Base-by-base conservation (phyloP, 1,284 basidiomycete species). In the Cryptococcus sp. region DNA sequence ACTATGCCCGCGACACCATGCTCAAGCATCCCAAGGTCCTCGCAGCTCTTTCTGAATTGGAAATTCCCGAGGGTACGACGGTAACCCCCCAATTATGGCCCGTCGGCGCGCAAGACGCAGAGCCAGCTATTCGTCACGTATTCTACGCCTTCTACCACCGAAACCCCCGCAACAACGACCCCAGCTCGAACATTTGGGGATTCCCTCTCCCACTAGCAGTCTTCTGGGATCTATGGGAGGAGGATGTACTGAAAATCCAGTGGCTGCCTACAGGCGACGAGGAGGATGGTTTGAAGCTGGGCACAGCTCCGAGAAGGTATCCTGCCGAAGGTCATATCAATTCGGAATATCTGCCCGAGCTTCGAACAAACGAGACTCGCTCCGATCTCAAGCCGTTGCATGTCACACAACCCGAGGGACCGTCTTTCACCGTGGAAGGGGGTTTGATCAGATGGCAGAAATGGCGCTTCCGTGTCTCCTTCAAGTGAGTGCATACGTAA, bases 401-500 rank as follows among this genome's bases (percentile, higher is more conserved):
- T 70, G 81, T 96, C 65, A 75, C 89, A 1, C 93, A 96, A 77
- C 93, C 93, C 3, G 89, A 95, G 64, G 93, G 93, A 47, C 91
- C 94, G 19, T 89, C 87, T 66, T 95, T 93, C 83, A 88, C 84
- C 77, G 83, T 95, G 74, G 83, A 86, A 46, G 93, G 92, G 0
- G 81, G 91, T 69, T 84, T 85, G 20, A 57, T 75, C 54, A 53
- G 56, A 22, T 73, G 72, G 73, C 64, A 74, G 54, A 71, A 72
- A 52, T 73, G 69, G 69, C 58, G 59, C 76, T 61, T 69, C 62
- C 64, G 68, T 60, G 54, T 71, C 35, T 66, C 64, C 13, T 71
- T 70, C 59, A 68, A 64, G 45, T 69, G 48, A 41, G 39, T n/a
- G n/a, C n/a, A n/a, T n/a, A n/a, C n/a, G n/a, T n/a, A n/a, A n/a